Base-by-base conservation (phyloP, 2,329 filamentous ascomycete genomes). In the Colletotrichum euphorbiae region DNA sequence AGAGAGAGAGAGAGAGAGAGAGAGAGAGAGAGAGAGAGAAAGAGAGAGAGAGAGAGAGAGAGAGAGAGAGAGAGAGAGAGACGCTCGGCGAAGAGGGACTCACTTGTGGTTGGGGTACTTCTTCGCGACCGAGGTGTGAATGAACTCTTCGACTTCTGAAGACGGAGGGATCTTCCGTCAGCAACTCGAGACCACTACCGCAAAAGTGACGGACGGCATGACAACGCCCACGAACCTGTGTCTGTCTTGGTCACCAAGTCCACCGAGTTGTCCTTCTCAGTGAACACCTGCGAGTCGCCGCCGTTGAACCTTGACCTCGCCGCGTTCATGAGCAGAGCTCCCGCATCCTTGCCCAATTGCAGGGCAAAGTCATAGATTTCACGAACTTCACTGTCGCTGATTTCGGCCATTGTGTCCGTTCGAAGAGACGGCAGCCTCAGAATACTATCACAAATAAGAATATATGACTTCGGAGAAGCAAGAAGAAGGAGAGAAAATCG, bases 171-270 rank as follows among this genome's bases (percentile, higher is more conserved):
- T 28, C 21, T 21, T 19, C n/a, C 24, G 52, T 67, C 54, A 67
- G 60, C 52, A 52, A 38, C n/a, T 28, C 48, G 38, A 8, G 5
- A 11, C 24, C 11, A n/a, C n/a, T n/a, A 13, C 19, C 13, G 5
- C 31, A 54, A 33, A 54, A 33, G 6, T 17, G n/a, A 24, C 6
- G 9, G 12, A 28, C 2, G 2, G 36, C 3, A 24, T 15, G 38
- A 46, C 57, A 21, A 28, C 6, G 7, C 33, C 11, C 57, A 74
- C 78, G 71, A 78, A 91, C 90, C 89, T 78, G 91, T 86, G 75
- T 94, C 91, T 0, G 90, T 91, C 79, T 93, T 87, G 9, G 91
- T 94, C 19, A 94, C 91, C 70, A 94, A 87, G 76, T 94, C 92
- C 11, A 94, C 91, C 1, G 91, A 85, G 75, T 87, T 93, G 71